These are phyloP conservation scores for Cordyceps fumosorosea DNA, from an alignment of 2,329 filamentous ascomycete species.

Conservation along the genomic window DNA sequence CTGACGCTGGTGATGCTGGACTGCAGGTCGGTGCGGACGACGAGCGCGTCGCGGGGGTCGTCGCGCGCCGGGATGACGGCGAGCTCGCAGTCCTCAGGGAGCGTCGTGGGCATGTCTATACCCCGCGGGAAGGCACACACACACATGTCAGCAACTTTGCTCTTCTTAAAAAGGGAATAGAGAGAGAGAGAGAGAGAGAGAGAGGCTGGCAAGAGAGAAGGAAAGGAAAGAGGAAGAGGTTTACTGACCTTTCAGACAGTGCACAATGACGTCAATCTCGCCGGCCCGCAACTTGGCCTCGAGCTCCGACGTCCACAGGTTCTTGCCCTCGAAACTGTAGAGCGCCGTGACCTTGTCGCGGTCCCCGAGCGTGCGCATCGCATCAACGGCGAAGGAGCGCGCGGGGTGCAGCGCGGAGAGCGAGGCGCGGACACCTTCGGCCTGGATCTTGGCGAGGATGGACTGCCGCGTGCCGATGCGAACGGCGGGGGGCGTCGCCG, in stretches of 20 bases:
- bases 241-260: conserved; percentile 62
- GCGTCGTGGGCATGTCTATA: conserved; percentile 82
- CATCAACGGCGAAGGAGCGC: conserved; percentile 66
- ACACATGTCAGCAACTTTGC: background rate
- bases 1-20: conserved; percentile 52
- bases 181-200: no score
- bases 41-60: conserved; percentile 65
- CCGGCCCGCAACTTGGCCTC: conserved; percentile 69
- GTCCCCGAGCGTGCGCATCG: conserved; percentile 80
- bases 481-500: conserved; percentile 39
- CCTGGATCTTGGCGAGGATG: conserved; percentile 76
- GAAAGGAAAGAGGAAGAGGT: background rate
- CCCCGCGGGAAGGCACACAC: no score
- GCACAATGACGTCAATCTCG: conserved; percentile 77
- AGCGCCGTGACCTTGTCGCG: conserved; percentile 85
- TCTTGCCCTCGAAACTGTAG: conserved; percentile 85
- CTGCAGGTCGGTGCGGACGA: conserved; percentile 46
- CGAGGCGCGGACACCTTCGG: conserved; percentile 64
- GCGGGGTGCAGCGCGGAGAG: conserved; percentile 63
- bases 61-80: conserved; percentile 74
- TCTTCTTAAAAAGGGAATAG: no score
- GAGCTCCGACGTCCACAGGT: conserved; percentile 90
- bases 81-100: conserved; percentile 68
- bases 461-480: conserved; percentile 85
- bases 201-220: no score